Conservation (phyloP, 1,284 basidiomycete genomes). For the Apiotrichum akiyoshidainum region DNA sequence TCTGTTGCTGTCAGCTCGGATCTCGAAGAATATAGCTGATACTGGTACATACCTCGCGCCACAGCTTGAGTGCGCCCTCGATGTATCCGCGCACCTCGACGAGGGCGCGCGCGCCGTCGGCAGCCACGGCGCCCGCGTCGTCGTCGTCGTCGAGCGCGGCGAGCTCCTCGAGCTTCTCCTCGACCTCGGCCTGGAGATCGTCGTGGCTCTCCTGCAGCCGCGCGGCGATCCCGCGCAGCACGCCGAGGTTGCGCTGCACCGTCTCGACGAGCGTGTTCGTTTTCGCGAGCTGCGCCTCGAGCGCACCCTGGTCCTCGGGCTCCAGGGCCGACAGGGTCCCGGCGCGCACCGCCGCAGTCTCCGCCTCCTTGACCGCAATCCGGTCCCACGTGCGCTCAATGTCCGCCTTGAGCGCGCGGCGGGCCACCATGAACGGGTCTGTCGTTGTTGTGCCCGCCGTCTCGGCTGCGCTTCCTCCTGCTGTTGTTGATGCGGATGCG, state of each 20-base stretch:
- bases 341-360: slow-evolving; percentile 2
- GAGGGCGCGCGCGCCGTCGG: slow-evolving; percentile 7
- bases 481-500: background rate
- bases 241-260: slow-evolving; percentile 1
- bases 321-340: background rate
- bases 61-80: slow-evolving; percentile 21
- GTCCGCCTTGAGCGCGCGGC: slow-evolving; percentile 15
- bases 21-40: no score
- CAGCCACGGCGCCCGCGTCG: slow-evolving; percentile 1
- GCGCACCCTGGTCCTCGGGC: background rate
- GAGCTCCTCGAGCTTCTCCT: slow-evolving; percentile 13
- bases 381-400: slow-evolving; percentile 12
- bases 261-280: slow-evolving; percentile 9
- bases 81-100: slow-evolving; percentile 17
- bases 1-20: slow-evolving; percentile 8
- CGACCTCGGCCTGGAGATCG: slow-evolving; percentile 6
- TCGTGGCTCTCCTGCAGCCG: slow-evolving; percentile 11
- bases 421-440: slow-evolving; percentile 18
- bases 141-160: background rate
- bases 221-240: slow-evolving; percentile 18
- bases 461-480: background rate
- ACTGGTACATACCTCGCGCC: slow-evolving; percentile 24
- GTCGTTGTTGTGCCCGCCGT: background rate
- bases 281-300: slow-evolving; percentile 11
- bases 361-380: slow-evolving; percentile 19